Conservation (phyloP, 2,329 filamentous ascomycete genomes). For the Ambrosiella beaveri region DNA sequence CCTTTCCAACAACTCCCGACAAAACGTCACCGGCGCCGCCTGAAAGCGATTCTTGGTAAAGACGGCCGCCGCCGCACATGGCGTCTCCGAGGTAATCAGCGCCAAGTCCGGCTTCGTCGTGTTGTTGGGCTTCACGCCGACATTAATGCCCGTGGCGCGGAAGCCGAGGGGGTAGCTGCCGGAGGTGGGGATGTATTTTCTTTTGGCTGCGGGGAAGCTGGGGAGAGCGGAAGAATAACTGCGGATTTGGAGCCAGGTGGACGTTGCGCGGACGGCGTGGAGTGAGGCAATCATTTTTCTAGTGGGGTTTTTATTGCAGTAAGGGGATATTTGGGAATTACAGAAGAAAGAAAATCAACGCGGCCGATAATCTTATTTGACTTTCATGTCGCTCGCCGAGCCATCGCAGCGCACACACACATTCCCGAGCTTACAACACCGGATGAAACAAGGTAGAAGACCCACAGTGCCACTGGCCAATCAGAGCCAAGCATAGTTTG, state of each 20-base stretch:
- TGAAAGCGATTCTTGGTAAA: conserved; percentile 99
- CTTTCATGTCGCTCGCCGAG: background rate
- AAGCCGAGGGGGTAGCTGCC: conserved; percentile 88
- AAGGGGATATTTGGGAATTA: background rate
- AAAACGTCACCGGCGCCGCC: conserved; percentile 83
- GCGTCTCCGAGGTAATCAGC: conserved; percentile 68
- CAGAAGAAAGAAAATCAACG: background rate
- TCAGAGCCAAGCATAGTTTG: background rate
- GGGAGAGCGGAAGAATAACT: conserved; percentile 12
- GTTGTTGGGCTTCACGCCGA: conserved; percentile 86
- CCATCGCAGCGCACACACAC: background rate
- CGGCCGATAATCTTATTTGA: too few species aligned
- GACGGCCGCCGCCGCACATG: conserved; percentile 75
- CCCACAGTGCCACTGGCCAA: background rate
- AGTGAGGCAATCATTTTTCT: background rate
- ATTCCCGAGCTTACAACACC: background rate
- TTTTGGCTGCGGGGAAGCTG: conserved; percentile 57
- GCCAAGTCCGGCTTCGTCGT: conserved; percentile 83
- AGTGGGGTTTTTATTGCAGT: background rate
- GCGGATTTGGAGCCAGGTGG: conserved; percentile 4
- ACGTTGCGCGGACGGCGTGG: background rate
- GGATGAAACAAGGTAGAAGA: background rate
- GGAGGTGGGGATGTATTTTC: conserved; percentile 71
- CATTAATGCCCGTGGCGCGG: conserved; percentile 67
- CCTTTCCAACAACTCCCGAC: conserved; percentile 50